Evolutionary conservation across 805 yeast genomes (phyloP).

Genomic region (Metschnikowia drakensbergensis): DNA sequence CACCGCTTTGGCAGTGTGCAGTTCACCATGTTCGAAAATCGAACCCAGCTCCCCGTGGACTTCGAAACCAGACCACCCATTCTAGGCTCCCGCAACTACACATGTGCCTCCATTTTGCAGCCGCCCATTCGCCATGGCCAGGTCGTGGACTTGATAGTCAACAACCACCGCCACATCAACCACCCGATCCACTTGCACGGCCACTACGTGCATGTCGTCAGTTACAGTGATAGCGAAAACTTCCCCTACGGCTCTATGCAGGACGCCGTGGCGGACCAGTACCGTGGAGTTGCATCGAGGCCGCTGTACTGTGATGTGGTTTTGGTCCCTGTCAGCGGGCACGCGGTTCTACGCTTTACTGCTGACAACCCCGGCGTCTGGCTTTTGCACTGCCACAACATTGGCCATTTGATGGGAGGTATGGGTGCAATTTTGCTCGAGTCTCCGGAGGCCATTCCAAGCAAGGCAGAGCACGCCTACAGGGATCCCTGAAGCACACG

Average conservation of each 20-base stretch:
- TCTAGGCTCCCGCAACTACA: conserved; percentile 3
- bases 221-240: conserved; percentile 21
- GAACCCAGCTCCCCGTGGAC: conserved; percentile 15
- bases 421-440: conserved; percentile 24
- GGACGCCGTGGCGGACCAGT: conserved; percentile 22
- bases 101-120: conserved; percentile 5
- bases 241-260: conserved; percentile 24
- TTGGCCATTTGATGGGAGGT: conserved; percentile 32
- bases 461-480: not conserved
- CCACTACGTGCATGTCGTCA: conserved; percentile 28
- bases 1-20: conserved; percentile 28
- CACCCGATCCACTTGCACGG: conserved; percentile 38
- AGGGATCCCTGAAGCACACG: no score
- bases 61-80: conserved; percentile 27
- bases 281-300: conserved; percentile 4
- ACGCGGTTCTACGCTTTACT: conserved; percentile 27
- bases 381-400: conserved; percentile 34
- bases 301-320: conserved; percentile 28
- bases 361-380: conserved; percentile 34
- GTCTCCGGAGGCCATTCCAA: conserved; percentile 11
- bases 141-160: conserved; percentile 28
- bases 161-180: conserved; percentile 25
- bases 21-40: conserved; percentile 25
- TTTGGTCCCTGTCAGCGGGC: conserved; percentile 30
- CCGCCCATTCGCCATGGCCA: conserved; percentile 25